Conservation (phyloP, 768 basidiomycete genomes). For the Amanita fuliginea region DNA sequence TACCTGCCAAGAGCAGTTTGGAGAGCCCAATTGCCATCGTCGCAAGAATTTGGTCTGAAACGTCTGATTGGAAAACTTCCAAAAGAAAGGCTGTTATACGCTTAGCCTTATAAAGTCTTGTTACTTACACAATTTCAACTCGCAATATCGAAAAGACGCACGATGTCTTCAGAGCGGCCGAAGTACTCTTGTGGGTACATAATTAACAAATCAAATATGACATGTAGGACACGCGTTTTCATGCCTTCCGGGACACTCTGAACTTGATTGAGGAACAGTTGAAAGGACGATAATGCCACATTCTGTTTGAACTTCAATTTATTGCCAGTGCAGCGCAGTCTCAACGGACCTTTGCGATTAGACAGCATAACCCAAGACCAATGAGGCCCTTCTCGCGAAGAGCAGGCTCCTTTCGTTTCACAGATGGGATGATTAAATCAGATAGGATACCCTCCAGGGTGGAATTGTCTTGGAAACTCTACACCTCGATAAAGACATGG, state of each 20-base stretch:
- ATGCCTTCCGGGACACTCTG: slow-evolving; percentile 50
- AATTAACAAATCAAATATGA: slow-evolving; percentile 81
- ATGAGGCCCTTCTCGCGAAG: slow-evolving; percentile 59
- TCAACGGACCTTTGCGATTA: slow-evolving; percentile 51
- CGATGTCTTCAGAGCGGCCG: slow-evolving; percentile 12
- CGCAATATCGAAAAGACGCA: slow-evolving; percentile 14
- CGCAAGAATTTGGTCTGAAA: slow-evolving; percentile 40
- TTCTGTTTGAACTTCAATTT: neutral
- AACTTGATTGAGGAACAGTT: slow-evolving; percentile 55
- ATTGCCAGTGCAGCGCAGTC: neutral
- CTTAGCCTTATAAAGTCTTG: slow-evolving; percentile 7
- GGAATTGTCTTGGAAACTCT: slow-evolving; percentile 62
- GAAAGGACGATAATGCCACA: slow-evolving; percentile 29
- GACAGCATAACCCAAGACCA: slow-evolving; percentile 60
- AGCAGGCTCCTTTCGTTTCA: slow-evolving; percentile 60
- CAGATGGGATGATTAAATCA: slow-evolving; percentile 81
- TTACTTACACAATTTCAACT: neutral
- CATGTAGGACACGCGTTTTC: slow-evolving; percentile 62
- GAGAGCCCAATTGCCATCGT: slow-evolving; percentile 68
- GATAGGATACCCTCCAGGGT: slow-evolving; percentile 62
- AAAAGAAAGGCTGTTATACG: slow-evolving; percentile 44
- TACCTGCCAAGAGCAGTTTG: slow-evolving; percentile 76
- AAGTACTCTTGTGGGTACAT: slow-evolving; percentile 61
- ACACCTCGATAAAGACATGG: slow-evolving; percentile 4
- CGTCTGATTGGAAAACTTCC: slow-evolving; percentile 20